phyloP scores from a whole-genome alignment of 345 rosid genomes.

The Eucalyptus marginata region DNA sequence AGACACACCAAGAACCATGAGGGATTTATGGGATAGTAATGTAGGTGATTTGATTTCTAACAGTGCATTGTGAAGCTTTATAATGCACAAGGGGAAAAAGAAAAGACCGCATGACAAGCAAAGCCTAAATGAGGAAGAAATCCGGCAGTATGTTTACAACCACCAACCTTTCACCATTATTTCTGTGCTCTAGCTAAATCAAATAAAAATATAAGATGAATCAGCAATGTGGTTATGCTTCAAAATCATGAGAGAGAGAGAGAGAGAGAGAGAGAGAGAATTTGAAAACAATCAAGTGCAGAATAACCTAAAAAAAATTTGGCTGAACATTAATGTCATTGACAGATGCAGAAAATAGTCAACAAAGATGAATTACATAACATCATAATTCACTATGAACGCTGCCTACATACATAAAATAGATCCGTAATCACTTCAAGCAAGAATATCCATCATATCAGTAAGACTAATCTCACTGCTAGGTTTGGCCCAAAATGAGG shows the following conservation, averaged over 20 bases:
- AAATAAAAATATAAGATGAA: background rate
- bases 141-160: background rate
- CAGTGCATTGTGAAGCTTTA: background rate
- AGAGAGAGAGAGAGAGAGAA: background rate
- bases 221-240: background rate
- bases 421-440: background rate
- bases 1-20: background rate
- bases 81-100: background rate
- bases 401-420: background rate
- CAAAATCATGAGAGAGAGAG: background rate
- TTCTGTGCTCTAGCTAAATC: background rate
- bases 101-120: background rate
- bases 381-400: background rate
- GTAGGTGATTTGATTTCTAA: background rate
- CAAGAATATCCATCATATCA: background rate
- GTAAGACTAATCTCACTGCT: background rate
- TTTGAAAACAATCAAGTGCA: background rate
- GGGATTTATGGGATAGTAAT: background rate
- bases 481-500: background rate
- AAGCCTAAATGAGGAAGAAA: background rate
- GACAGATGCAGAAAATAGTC: background rate
- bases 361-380: background rate
- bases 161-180: background rate
- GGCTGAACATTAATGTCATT: background rate
- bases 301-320: background rate